These are phyloP conservation scores for Tuber brumale DNA, from an alignment of 495 filamentous ascomycete genomes.

Conservation along the genomic window DNA sequence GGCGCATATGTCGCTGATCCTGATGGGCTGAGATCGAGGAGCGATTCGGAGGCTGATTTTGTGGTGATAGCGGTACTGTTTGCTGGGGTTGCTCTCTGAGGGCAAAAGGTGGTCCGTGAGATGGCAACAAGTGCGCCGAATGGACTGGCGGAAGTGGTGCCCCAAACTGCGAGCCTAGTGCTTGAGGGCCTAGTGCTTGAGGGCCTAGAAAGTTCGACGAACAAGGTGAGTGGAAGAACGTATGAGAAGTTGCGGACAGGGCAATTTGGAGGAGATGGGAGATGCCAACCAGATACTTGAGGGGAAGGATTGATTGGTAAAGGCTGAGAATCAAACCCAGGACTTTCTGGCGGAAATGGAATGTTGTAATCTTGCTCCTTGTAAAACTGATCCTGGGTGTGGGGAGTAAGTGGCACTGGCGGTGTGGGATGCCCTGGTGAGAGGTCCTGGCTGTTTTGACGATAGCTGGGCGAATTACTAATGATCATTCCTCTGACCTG, in stretches of 20 bases:
- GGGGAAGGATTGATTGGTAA: background rate
- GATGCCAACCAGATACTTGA: background rate
- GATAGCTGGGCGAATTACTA: background rate
- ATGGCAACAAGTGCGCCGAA: background rate
- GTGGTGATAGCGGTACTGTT: background rate
- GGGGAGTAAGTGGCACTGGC: background rate
- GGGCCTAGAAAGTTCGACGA: background rate
- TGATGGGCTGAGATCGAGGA: conserved; percentile 10
- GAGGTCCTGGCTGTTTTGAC: background rate
- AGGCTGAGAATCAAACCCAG: background rate
- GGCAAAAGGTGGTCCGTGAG: background rate
- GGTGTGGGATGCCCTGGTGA: background rate
- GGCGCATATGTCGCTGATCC: conserved; percentile 24
- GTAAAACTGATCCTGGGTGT: background rate
- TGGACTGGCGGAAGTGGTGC: background rate
- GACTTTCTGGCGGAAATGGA: background rate
- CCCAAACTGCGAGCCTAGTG: background rate
- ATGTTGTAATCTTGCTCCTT: background rate
- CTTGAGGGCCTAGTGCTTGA: background rate
- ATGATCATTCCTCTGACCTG: conserved; percentile 27
- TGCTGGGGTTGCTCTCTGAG: background rate
- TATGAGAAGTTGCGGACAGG: background rate
- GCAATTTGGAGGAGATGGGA: background rate
- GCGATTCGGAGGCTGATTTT: conserved; percentile 12
- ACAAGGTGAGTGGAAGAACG: background rate